Evolutionary conservation across 345 rosid genomes (phyloP), one percentile per base, ranked within the genome.

Genomic region (Populus davidiana): DNA sequence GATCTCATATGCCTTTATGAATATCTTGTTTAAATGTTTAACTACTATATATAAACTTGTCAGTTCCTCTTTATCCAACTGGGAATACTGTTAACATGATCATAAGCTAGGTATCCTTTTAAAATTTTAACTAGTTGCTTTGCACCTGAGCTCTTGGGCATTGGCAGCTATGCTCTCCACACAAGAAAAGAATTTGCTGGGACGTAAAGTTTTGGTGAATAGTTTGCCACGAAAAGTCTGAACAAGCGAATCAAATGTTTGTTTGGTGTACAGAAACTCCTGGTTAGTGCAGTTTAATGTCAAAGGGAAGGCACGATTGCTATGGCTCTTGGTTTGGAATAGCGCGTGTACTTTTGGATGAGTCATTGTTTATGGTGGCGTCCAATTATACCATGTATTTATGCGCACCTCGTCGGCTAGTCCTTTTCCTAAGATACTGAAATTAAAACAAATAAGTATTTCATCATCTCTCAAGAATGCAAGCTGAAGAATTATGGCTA

Each of bases 141-240:
- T 44, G 59, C 61, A 25, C 17, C 44, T 49, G 36, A 21, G 16
- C 54, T 12, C n/a, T 10, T 10, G 14, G 41, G 69, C 36, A 68
- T 74, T 41, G 70, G 87, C 79, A 84, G 76, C 76, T 8, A 75
- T 78, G 73, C 78, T 39, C 59, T 36, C 35, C 18, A 20, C 75
- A 71, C 67, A 64, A 36, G 36, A 23, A 17, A 75, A 20, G 61
- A 47, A 72, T 35, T 39, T 52, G 29, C 41, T 5, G 14, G 49
- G 10, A 4, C 49, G 43, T 20, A 29, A 76, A 63, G 50, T 43
- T 66, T 73, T 76, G 79, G 86, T 13, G 78, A 80, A 77, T 80
- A 77, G 65, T 72, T 75, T 66, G 75, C 82, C 72, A 71, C 66
- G 67, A 72, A 79, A 76, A 79, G 52, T 41, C 13, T 69, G 13